Evolutionary conservation across 2,329 filamentous ascomycete species (phyloP), one percentile per base, ranked within the genome.

Genomic region (Aspergillus sp.): DNA sequence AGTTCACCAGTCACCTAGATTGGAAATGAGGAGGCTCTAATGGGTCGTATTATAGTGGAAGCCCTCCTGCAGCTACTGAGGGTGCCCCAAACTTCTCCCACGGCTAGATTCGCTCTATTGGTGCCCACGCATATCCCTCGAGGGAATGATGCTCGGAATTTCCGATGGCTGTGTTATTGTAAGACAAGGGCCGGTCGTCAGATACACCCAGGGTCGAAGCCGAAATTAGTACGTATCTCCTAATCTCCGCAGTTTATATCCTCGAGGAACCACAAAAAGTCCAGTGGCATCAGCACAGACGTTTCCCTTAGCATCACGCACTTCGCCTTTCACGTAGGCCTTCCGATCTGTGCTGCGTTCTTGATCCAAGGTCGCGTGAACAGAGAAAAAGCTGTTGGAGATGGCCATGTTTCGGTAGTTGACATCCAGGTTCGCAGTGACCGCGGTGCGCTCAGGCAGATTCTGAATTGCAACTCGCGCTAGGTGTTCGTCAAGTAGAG

Each of bases 401-500:
- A 79, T 72, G 7, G 86, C 85, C 0, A 86, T 86, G 56, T 80
- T 81, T 44, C 82, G 79, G 70, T 91, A 93, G 53, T 81, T 80
- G 49, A 92, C 68, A 59, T 84, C 77, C 35, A 88, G 72, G 52
- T 79, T 81, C 43, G 86, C 78, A 67, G 86, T 82, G 63, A 87
- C 74, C 66, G 84, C 81, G 35, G 80, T 82, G 45, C 77, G 73
- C 8, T 72, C 74, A 2, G 79, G 77, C 60, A 85, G 78, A 33
- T 71, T 68, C 46, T 73, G 69, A 55, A 85, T 75, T 11, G 84
- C 85, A 59, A 84, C 86, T 44, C 87, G 79, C n/a, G 86, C 85
- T 60, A 90, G 79, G 52, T 82, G 83, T 76, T 92, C 90, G 70
- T 90, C 84, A 39, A 92, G 74, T 3, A 90, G 72, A 0, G 86